phyloP scores from a whole-genome alignment of 345 rosid genomes.

The Cardamine chenopodiifolia region DNA sequence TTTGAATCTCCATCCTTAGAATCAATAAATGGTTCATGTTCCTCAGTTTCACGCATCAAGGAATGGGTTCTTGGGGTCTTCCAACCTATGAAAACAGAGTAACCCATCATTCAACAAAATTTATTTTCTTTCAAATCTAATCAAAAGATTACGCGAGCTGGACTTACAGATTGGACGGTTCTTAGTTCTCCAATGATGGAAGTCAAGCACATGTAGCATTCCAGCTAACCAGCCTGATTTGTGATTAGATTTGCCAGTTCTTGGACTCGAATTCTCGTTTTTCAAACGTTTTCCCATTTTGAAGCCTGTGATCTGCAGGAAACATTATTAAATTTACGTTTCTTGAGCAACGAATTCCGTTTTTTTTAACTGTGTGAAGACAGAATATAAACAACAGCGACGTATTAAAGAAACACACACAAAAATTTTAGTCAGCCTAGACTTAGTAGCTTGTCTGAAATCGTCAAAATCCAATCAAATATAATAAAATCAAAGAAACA shows the following conservation, averaged over 20 bases:
- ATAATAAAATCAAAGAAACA: conserved; percentile 2
- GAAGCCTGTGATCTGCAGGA: background rate
- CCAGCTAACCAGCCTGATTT: conserved; percentile 64
- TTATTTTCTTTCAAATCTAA: background rate
- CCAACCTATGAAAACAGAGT: conserved; percentile 38
- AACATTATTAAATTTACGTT: background rate
- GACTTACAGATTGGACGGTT: conserved; percentile 39
- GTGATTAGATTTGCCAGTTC: conserved; percentile 40
- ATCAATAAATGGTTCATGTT: conserved; percentile 31
- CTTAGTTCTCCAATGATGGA: conserved; percentile 54
- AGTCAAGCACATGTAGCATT: conserved; percentile 61
- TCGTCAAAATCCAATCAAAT: conserved; percentile 17
- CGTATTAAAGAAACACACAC: background rate
- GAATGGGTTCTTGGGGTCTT: conserved; percentile 43
- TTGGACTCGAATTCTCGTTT: conserved; percentile 39
- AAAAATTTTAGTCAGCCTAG: conserved; percentile 10
- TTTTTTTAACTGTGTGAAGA: background rate
- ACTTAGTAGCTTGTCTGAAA: conserved; percentile 33
- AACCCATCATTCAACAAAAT: conserved; percentile 4
- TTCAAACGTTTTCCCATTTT: conserved; percentile 55
- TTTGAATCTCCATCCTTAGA: conserved; percentile 5
- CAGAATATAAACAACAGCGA: conserved; percentile 20
- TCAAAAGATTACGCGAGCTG: background rate
- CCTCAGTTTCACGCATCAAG: conserved; percentile 32
- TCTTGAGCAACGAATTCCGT: background rate